Percentiles rank a stretch among this genome's conserved stretches.
These are phyloP conservation scores for Vigna radiata DNA, from an alignment of 306 rosid genomes.

Conservation along the genomic window DNA sequence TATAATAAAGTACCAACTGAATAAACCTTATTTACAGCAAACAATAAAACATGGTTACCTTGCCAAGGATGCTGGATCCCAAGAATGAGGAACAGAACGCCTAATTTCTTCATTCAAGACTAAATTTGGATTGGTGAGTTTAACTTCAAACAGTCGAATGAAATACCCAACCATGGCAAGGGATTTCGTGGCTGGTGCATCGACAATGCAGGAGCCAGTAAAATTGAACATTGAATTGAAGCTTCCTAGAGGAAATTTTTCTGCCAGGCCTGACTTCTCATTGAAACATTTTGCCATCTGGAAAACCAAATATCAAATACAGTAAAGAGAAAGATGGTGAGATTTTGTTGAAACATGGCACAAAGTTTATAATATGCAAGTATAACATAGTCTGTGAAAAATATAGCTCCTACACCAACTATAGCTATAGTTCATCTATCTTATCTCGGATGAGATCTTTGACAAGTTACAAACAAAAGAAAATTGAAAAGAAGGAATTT, in stretches of 20 bases:
- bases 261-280: conserved; percentile 62
- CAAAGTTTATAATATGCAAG: background rate
- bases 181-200: conserved; percentile 80
- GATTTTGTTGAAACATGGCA: background rate
- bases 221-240: conserved; percentile 58
- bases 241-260: conserved; percentile 74
- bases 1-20: background rate
- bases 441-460: background rate
- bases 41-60: background rate
- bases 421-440: background rate
- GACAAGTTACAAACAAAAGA: background rate
- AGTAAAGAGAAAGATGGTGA: background rate
- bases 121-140: background rate
- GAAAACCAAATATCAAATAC: conserved; percentile 45
- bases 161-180: conserved; percentile 23
- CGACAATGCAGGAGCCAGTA: conserved; percentile 79
- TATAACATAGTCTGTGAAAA: background rate
- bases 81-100: conserved; percentile 18
- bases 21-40: background rate
- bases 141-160: conserved; percentile 18
- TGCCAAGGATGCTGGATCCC: conserved; percentile 18
- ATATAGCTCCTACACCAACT: background rate
- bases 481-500: background rate
- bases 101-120: conserved; percentile 13
- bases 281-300: conserved; percentile 87